Base-by-base conservation (phyloP, 495 filamentous ascomycete species). In the Aspergillus heteromorphus region DNA sequence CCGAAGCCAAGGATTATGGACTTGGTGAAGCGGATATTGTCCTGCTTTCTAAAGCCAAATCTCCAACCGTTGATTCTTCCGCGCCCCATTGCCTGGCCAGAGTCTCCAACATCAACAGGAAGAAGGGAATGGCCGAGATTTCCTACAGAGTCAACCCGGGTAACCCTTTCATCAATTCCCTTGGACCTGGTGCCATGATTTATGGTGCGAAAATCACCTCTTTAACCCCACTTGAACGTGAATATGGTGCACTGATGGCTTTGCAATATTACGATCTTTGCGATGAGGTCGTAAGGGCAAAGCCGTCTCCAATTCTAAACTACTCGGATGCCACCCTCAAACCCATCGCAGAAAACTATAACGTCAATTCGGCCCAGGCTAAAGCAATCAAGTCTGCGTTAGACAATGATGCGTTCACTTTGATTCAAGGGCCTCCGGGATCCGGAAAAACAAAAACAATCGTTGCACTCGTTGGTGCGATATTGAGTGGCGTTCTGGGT, bases 391-490 rank as follows among this genome's bases (percentile, higher is more conserved):
- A 89, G 53, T 93, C 92, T 50, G 95, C 91, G 5, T 80, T 91
- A 29, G 91, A 92, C 59, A 97, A 96, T 59, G 92, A 96, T 70
- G 93, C 87, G 0, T 98, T 98, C 65, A 96, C 92, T 7, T 77
- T 98, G 47, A 88, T 98, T 53, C 93, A 98, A 70, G 93, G 93
- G 38, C 95, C 93, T 47, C 93, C 93, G 1, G 93, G 93, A 63
- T 93, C 92, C 4, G 93, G 93, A 63, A 98, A 98, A 71, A 98
- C 93, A 0, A 98, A 97, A 67, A 98, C 93, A 0, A 97, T 98
- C 51, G 83, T 96, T 54, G 93, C 92, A 43, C 95, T 97, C 73
- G 90, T 96, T 13, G 93, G 93, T 40, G 88, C 90, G 55, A 76
- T 97, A 7, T 63, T 98, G 11, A 89, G 83, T 4, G 77, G 78